Base-by-base conservation (phyloP, 768 basidiomycete genomes). In the Suillus paluster region DNA sequence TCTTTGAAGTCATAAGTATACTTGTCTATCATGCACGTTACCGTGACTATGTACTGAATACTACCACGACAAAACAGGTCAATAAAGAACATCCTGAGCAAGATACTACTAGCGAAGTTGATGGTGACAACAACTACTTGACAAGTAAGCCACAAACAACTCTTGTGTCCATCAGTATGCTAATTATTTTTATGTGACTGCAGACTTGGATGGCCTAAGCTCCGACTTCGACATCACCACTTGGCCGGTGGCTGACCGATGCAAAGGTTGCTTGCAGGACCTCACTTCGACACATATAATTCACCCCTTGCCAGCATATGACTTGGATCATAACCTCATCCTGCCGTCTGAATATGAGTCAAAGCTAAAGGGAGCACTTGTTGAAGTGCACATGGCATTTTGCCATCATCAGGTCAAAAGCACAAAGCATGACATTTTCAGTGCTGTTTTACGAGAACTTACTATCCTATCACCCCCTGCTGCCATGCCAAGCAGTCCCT, bases 231-330 rank as follows among this genome's bases (percentile, higher is more conserved):
- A 39, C n/a, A 58, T 62, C 34, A 8, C 54, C 10, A 23, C 10
- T 7, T 62, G 61, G 61, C 61, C 56, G 14, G 57, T 62, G 27
- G 45, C 55, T 1, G 19, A 57, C 19, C 2, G 38, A 14, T 62
- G 48, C 48, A 12, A 33, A 25, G 10, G 11, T 4, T n/a, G 30
- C 4, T 33, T 62, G 17, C 8, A 58, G 17, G 25, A 33, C 2
- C 2, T 58, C 1, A 11, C 49, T 21, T 25, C 23, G 4, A 21
- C 30, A 1, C 61, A 62, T 17, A 14, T 36, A 39, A 53, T 62
- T 21, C 19, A 34, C 15, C 61, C 61, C 6, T 19, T 58, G 5
- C 61, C 57, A 27, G 49, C 39, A 4, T 50, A 49, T 15, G 57
- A 62, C 11, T 11, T 21, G 15, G 15, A 50, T 11, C 19, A 49